Base-by-base conservation (phyloP, 1,284 basidiomycete genomes). In the Sanghuangporus weigelae region DNA sequence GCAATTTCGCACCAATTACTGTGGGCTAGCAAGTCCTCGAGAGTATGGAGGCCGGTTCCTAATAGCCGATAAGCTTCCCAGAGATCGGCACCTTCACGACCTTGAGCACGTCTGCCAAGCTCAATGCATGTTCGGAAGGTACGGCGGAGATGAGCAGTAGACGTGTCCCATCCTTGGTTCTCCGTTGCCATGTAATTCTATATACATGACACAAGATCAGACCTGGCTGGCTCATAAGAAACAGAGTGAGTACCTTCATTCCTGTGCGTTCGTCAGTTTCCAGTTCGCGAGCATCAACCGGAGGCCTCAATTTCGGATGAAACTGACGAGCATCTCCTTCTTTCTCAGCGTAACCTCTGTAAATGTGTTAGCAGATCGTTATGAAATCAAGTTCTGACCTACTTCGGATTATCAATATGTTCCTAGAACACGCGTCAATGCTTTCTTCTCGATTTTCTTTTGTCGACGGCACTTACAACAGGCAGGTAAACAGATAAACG, bases 401-500 rank as follows among this genome's bases (percentile, higher is more conserved):
- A 81, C 82, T 84, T 85, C 4, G 87, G 87, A 68, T 88, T 89
- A 71, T 90, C 87, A 66, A 93, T 92, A 72, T 93, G 92, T 77
- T 92, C 90, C 71, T 83, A 64, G 38, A 35, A 51, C n/a, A 63
- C 53, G n/a, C 60, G 23, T 50, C 51, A 19, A 57, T n/a, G 23
- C 21, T 19, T 31, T 16, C 62, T 3, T 16, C 11, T 46, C 26
- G 23, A 48, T 21, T 12, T 12, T 74, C 68, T 56, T 73, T 72
- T 59, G 70, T 31, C 26, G 26, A 35, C 40, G n/a, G 23, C 7
- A 75, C 80, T 69, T 69, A 81, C 84, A 5, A 84, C 81, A 7
- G 90, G 89, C 5, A 92, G 81, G 74, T 95, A 95, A 23, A 90
- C 89, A 5, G 90, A 90, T n/a, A 95, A 81, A 57, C 91, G 81